Evolutionary conservation across 2,329 filamentous ascomycete genomes (phyloP), one percentile per base, ranked within the genome.

Genomic region (Neopestalotiopsis clavispora): DNA sequence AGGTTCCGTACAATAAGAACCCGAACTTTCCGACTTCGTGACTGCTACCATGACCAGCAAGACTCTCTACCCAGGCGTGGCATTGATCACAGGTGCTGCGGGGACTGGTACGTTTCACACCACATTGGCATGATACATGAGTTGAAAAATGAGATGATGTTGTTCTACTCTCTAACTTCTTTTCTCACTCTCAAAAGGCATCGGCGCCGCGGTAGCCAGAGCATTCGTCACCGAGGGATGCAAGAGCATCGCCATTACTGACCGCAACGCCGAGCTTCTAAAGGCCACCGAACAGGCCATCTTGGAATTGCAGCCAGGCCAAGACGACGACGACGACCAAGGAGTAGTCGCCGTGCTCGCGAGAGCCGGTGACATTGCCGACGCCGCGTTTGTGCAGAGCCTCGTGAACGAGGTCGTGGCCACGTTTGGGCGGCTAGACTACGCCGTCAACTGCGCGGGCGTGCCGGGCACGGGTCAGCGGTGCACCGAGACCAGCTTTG

Each of bases 381-480:
- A 85, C 30, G 82, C 85, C 57, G 65, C 65, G 0, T 87, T 85
- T 69, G 80, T 84, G 40, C 75, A 80, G 2, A 73, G 73, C 0
- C 80, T 86, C 20, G 76, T 77, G 28, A 74, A 71, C 49, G 76
- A 79, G 1, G 74, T 79, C 0, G 74, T 75, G 4, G 70, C 71
- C 0, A 71, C 68, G 1, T 86, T 87, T 68, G 75, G 76, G 0
- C 82, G 87, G 9, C 74, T 90, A 4, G 87, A 90, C 72, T 89
- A 89, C 74, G 83, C 83, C 0, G 84, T 89, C 4, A 86, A 86
- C 68, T 88, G 86, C 67, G 87, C 87, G 0, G 87, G 87, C 0
- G 80, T 89, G 3, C 74, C 86, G 3, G 83, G 84, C 7, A 75
- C 78, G 4, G 75, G 79, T 7, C 78, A 80, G 52, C 78, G 81